Evolutionary conservation across 306 rosid genomes (phyloP).

Genomic region (Fagus crenata): DNA sequence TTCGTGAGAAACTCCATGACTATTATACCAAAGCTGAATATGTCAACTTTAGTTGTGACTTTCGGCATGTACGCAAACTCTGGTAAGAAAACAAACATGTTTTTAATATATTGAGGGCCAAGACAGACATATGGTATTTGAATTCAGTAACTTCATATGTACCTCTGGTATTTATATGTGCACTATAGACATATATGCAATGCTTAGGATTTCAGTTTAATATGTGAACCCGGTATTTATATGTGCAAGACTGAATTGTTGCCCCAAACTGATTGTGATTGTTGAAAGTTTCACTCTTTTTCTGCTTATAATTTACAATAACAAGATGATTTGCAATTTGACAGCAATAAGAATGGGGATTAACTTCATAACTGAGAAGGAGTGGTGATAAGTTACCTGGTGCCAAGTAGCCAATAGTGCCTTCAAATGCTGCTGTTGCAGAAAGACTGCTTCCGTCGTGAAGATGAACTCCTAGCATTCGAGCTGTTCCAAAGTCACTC

Average conservation of each 20-base stretch:
- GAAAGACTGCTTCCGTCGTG: slow-evolving; percentile 55
- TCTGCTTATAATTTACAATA: too few species aligned
- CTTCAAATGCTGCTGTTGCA: slow-evolving; percentile 63
- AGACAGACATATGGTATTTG: too few species aligned
- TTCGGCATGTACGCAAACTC: slow-evolving; percentile 80
- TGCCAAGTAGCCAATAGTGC: slow-evolving; percentile 85
- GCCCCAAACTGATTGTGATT: too few species aligned
- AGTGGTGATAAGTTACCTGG: slow-evolving; percentile 57
- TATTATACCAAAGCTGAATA: slow-evolving; percentile 79
- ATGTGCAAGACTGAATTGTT: too few species aligned
- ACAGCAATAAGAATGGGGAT: background rate
- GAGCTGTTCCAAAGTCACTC: slow-evolving; percentile 91
- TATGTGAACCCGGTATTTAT: too few species aligned
- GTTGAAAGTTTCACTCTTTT: too few species aligned
- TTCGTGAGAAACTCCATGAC: slow-evolving; percentile 78
- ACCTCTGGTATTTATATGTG: too few species aligned
- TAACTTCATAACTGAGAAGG: background rate
- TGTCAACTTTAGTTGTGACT: slow-evolving; percentile 69
- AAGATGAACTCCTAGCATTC: slow-evolving; percentile 75
- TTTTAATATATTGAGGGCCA: slow-evolving; percentile 16
- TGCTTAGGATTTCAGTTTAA: too few species aligned
- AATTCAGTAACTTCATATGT: too few species aligned
- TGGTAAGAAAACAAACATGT: slow-evolving; percentile 37
- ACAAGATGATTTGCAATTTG: background rate
- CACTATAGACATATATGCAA: too few species aligned